Evolutionary conservation across 2,329 filamentous ascomycete genomes (phyloP), one percentile per base, ranked within the genome.

Genomic region (Nemania serpens): DNA sequence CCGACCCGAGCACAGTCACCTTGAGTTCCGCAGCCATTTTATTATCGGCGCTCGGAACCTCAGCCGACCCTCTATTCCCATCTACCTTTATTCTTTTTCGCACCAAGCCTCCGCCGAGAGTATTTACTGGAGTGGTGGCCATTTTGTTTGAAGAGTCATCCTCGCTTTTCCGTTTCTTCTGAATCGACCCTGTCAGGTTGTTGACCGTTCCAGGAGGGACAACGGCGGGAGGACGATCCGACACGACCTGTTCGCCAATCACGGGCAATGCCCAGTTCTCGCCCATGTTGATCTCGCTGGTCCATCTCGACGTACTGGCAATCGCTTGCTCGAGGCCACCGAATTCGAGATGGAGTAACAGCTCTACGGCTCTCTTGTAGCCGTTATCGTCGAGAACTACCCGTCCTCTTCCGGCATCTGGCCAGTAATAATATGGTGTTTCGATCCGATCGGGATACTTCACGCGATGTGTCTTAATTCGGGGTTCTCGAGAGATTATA

Each of bases 291-390:
- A 89, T 85, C 69, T 94, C 90, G 13, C 81, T 81, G 45, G 87
- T 80, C 90, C 91, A 95, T 55, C 89, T 84, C 53, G 75, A 77
- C 2, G 90, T 91, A 69, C 89, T 91, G 34, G 80, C 79, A 1
- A 77, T 78, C 0, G 89, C 87, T 49, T 88, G 83, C 11, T 84
- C 83, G 3, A 87, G 74, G 9, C 83, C 88, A 1, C 85, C 81
- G 74, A 95, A 95, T 73, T 93, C 90, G 0, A 93, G 83, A 59
- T 89, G 85, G 5, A 93, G 81, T 0, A 95, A 79, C 10, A 91
- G 76, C 66, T 92, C 90, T 18, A 86, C 81, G 9, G 87, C 84
- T 11, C 89, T 84, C 64, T 87, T 86, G 75, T 92, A 93, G 50
- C 83, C 81, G 25, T 79, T 77, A 20, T 89, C 85, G 12, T 84